Conservation (phyloP, 306 rosid species). For the Pterocarpus santalinus region DNA sequence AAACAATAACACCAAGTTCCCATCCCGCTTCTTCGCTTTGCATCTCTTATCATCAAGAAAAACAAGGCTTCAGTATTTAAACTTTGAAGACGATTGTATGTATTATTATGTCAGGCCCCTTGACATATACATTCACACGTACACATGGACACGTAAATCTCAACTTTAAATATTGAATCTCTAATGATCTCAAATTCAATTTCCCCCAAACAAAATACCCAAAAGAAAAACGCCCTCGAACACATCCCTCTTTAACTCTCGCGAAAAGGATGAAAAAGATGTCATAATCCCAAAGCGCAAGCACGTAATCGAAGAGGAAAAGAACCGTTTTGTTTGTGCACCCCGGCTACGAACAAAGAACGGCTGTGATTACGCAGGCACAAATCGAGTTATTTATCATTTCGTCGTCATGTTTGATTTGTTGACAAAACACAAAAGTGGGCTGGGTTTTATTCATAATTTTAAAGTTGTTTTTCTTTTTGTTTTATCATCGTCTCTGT, state of each 20-base stretch:
- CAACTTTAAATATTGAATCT: too few species aligned
- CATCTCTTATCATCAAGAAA: too few species aligned
- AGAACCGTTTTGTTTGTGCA: background rate
- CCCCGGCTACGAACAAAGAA: background rate
- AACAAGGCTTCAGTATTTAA: too few species aligned
- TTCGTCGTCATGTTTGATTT: background rate
- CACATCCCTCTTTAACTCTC: background rate
- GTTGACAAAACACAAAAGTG: background rate
- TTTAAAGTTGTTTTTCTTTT: background rate
- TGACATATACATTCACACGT: too few species aligned
- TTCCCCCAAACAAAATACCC: background rate
- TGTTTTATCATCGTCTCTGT: background rate
- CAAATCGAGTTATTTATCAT: background rate
- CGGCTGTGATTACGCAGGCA: constrained; percentile 18
- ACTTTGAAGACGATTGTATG: too few species aligned
- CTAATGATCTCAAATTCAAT: too few species aligned
- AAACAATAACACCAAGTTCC: too few species aligned
- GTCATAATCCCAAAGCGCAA: background rate
- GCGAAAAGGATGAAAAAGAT: background rate
- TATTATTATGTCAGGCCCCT: too few species aligned
- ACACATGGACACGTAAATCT: too few species aligned
- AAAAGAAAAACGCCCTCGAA: background rate
- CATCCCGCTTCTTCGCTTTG: too few species aligned
- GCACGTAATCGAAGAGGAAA: background rate
- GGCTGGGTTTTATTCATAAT: background rate